Evolutionary conservation across 2,329 filamentous ascomycete species (phyloP).

Genomic region (Chalara sp.): DNA sequence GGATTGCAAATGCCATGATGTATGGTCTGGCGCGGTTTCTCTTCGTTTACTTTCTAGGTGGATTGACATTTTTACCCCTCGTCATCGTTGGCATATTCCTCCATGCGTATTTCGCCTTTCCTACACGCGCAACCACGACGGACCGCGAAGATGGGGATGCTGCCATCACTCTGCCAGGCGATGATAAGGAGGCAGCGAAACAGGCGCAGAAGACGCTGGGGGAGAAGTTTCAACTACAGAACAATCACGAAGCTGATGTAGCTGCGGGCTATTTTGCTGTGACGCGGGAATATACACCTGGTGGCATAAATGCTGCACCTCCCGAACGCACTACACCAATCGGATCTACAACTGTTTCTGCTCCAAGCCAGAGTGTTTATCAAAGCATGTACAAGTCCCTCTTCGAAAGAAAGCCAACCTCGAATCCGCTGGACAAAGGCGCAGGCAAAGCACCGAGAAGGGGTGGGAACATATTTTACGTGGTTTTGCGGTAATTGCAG

Average conservation of each 20-base stretch:
- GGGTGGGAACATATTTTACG: constrained; percentile 86
- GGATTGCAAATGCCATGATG: constrained; percentile 16
- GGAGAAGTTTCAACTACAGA: constrained; percentile 51
- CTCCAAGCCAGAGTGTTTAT: constrained; percentile 89
- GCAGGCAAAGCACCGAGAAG: constrained; percentile 36
- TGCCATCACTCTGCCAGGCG: constrained; percentile 49
- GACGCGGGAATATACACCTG: constrained; percentile 84
- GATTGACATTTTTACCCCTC: constrained; percentile 79
- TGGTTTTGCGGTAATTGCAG: constrained; percentile 69
- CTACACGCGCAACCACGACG: constrained; percentile 39
- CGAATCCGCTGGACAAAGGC: constrained; percentile 26
- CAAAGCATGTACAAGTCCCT: constrained; percentile 97
- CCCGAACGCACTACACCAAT: constrained; percentile 79
- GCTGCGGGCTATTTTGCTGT: constrained; percentile 94
- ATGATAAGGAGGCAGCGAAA: constrained; percentile 59
- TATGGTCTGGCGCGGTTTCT: constrained; percentile 44
- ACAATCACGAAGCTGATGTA: constrained; percentile 62
- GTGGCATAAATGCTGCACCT: constrained; percentile 86
- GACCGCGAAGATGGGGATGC: constrained; percentile 28
- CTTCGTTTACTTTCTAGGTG: constrained; percentile 75
- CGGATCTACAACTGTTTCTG: constrained; percentile 64
- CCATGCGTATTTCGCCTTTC: constrained; percentile 64
- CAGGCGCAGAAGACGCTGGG: constrained; percentile 50
- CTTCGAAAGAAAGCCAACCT: constrained; percentile 69
- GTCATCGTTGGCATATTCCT: constrained; percentile 53